Evolutionary conservation across 2,329 filamentous ascomycete species (phyloP).

Genomic region (Claviceps purpurea): DNA sequence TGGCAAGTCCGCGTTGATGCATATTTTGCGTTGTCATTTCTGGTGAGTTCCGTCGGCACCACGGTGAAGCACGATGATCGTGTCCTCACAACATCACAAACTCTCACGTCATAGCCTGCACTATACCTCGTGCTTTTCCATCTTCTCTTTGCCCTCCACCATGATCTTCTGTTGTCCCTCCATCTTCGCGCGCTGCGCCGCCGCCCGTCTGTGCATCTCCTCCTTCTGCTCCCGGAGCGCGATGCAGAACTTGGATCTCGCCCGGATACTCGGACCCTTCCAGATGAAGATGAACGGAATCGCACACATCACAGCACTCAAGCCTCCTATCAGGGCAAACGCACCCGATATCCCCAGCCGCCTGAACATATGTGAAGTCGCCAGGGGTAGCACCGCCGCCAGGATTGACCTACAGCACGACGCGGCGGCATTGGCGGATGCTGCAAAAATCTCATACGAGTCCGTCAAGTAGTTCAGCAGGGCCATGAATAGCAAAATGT

Average conservation of each 20-base stretch:
- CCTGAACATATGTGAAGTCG: conserved; percentile 35
- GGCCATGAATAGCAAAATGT: conserved; percentile 49
- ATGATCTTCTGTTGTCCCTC: conserved; percentile 10
- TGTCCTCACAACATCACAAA: too few species aligned
- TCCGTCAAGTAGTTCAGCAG: conserved; percentile 54
- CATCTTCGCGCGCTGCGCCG: conserved; percentile 20
- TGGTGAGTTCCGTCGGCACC: too few species aligned
- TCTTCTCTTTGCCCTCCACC: conserved; percentile 11
- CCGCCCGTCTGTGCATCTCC: conserved; percentile 28
- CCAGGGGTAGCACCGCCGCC: conserved; percentile 55
- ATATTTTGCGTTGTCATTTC: too few species aligned
- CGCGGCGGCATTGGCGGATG: conserved; percentile 66
- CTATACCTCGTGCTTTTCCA: not conserved
- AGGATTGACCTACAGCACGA: conserved; percentile 92
- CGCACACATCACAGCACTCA: conserved; percentile 35
- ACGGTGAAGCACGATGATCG: too few species aligned
- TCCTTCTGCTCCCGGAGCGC: conserved; percentile 39
- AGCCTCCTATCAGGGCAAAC: conserved; percentile 35
- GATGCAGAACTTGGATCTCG: conserved; percentile 47
- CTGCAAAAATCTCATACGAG: conserved; percentile 52
- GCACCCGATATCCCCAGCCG: conserved; percentile 34
- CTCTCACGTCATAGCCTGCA: not conserved
- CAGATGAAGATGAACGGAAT: conserved; percentile 41
- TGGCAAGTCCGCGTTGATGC: too few species aligned
- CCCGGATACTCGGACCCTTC: conserved; percentile 41